Conservation (phyloP, 257 asterid genomes). For the Solanum medicagineum region DNA sequence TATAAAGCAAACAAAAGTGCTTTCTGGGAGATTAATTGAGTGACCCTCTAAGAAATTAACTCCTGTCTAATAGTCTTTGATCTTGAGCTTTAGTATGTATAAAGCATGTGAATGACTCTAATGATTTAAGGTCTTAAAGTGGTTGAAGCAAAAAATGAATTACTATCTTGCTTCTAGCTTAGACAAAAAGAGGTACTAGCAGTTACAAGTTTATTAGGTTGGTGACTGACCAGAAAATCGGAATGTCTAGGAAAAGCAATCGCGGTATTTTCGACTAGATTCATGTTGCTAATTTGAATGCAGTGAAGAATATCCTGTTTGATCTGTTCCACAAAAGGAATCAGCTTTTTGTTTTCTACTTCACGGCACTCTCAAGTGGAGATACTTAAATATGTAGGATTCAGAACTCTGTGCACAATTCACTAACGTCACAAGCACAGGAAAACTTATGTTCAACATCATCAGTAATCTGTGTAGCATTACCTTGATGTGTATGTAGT, state of each 20-base stretch:
- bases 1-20: too few species aligned
- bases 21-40: too few species aligned
- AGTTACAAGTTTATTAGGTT: not conserved
- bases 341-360: not conserved
- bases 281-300: not conserved
- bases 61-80: too few species aligned
- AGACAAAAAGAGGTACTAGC: not conserved
- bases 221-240: not conserved
- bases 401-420: not conserved
- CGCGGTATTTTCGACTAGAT: not conserved
- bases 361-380: not conserved
- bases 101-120: too few species aligned
- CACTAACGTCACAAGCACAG: not conserved
- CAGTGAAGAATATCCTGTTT: not conserved
- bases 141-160: too few species aligned
- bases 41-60: too few species aligned
- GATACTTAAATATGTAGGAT: not conserved
- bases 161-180: too few species aligned
- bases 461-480: not conserved
- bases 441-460: not conserved
- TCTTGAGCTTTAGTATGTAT: too few species aligned
- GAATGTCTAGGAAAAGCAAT: not conserved
- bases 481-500: not conserved
- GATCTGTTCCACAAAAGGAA: not conserved
- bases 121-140: too few species aligned